Evolutionary conservation across 441 rosid species (phyloP).

Genomic region (Kokia cookei): DNA sequence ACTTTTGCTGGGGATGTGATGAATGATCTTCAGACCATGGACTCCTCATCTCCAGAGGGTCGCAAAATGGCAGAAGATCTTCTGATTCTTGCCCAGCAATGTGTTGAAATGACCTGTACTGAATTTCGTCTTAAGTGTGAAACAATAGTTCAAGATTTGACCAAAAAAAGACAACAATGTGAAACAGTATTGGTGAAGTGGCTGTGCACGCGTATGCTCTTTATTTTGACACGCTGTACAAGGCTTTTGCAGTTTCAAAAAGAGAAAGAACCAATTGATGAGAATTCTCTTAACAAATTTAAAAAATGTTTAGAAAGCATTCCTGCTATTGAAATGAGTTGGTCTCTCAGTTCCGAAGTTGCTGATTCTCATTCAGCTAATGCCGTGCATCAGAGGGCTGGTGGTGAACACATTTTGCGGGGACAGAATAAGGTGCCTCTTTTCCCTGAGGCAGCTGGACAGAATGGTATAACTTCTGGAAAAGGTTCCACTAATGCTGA

Average conservation of each 20-base stretch:
- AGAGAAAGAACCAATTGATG: conserved; percentile 62
- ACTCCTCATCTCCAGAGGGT: conserved; percentile 45
- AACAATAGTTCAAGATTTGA: conserved; percentile 63
- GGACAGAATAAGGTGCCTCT: conserved; percentile 26
- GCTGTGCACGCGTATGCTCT: conserved; percentile 74
- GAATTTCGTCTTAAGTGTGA: conserved; percentile 68
- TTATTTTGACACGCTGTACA: conserved; percentile 81
- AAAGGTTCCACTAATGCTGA: conserved; percentile 22
- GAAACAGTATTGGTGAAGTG: conserved; percentile 64
- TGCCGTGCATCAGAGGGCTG: conserved; percentile 28
- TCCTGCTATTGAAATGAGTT: conserved; percentile 66
- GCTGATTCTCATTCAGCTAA: conserved; percentile 28
- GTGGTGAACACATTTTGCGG: conserved; percentile 18
- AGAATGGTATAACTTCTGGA: conserved; percentile 20
- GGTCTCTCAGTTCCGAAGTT: conserved; percentile 41
- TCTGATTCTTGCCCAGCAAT: conserved; percentile 43
- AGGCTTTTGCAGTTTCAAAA: conserved; percentile 77
- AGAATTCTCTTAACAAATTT: conserved; percentile 55
- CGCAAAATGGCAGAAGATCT: conserved; percentile 55
- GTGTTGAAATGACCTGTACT: conserved; percentile 58
- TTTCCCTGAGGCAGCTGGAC: conserved; percentile 26
- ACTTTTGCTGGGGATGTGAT: conserved; percentile 49
- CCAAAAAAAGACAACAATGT: conserved; percentile 63
- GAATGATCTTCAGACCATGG: conserved; percentile 52
- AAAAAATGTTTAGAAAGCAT: conserved; percentile 72